Conservation (phyloP, 73 alveolate genomes). For the Tetrahymena elliotti region DNA sequence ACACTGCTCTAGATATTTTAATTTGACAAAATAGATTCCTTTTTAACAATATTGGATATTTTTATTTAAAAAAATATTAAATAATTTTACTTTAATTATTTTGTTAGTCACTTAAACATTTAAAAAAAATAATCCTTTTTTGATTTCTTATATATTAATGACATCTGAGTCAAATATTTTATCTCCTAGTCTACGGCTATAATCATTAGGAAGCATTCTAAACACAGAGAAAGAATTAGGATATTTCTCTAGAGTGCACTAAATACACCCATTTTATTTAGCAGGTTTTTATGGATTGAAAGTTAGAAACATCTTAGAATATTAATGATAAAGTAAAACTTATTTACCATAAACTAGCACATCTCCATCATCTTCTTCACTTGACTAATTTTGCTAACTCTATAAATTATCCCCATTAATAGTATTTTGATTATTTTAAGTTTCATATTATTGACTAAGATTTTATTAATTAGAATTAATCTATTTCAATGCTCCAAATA, state of each 20-base stretch:
- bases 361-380: not conserved
- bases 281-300: not conserved
- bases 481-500: not conserved
- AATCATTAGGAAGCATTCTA: not conserved
- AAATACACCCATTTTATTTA: not conserved
- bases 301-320: not conserved
- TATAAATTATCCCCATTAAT: not conserved
- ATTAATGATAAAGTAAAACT: not conserved
- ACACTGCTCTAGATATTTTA: not conserved
- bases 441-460: not conserved
- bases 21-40: not conserved
- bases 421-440: not conserved
- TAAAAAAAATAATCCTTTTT: not conserved
- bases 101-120: not conserved
- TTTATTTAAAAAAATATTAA: not conserved
- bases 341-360: not conserved
- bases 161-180: not conserved
- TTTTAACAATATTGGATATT: not conserved
- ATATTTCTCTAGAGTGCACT: not conserved
- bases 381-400: not conserved
- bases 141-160: not conserved
- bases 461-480: not conserved
- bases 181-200: not conserved
- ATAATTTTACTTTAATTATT: not conserved
- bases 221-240: not conserved